Evolutionary conservation across 2,329 filamentous ascomycete genomes (phyloP).

Genomic region (Tolypocladium endophyticum): DNA sequence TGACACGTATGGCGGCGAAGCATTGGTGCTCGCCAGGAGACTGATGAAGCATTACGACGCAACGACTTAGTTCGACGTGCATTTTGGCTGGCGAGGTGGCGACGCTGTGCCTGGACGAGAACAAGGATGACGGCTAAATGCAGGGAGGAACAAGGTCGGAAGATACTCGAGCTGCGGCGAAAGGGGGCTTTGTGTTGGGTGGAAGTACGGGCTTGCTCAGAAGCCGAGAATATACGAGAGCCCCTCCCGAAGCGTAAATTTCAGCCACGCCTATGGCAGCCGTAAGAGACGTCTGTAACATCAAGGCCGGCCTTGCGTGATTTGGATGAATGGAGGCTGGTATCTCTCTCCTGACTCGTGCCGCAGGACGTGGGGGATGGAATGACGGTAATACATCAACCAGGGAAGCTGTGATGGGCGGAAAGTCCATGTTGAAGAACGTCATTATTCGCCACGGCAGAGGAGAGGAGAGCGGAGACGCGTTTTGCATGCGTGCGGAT

Average conservation of each 20-base stretch:
- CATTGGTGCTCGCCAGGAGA: slow-evolving; percentile 1
- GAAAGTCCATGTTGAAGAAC: too few relatives aligned
- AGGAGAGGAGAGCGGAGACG: too few relatives aligned
- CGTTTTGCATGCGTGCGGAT: too few relatives aligned
- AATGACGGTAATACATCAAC: too few relatives aligned
- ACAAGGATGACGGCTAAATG: background rate
- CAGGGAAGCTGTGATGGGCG: too few relatives aligned
- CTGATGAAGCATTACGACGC: background rate
- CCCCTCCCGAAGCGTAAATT: background rate
- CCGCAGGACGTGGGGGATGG: too few relatives aligned
- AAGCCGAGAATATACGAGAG: background rate
- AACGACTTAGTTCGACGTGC: background rate
- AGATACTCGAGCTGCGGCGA: background rate
- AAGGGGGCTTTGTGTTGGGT: too few relatives aligned
- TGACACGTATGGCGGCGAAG: slow-evolving; percentile 2
- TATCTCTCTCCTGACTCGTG: too few relatives aligned
- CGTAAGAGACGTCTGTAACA: background rate
- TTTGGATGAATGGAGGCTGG: background rate
- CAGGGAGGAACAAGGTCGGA: background rate
- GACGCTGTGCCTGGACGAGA: background rate
- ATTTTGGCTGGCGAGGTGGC: background rate
- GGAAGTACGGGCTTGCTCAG: background rate
- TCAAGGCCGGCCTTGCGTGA: background rate
- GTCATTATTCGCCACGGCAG: too few relatives aligned
- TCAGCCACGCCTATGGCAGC: background rate